Conservation (phyloP, 1,139 yeast genomes). For the Lodderomyces beijingensis region DNA sequence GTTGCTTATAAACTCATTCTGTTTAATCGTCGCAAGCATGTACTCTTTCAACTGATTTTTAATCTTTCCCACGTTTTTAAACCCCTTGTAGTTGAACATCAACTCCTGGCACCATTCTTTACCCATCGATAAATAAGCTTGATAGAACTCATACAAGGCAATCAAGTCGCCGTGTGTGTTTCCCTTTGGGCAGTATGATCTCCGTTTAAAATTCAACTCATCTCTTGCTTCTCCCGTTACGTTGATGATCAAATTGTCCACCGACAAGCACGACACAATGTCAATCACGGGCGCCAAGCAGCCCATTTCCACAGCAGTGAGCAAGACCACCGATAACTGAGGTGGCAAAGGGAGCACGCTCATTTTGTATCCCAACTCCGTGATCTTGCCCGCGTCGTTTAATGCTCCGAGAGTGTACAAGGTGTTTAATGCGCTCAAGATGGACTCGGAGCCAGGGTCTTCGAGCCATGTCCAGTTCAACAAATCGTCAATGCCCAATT, state of each 20-base stretch:
- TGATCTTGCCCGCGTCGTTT: constrained; percentile 70
- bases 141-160: constrained; percentile 74
- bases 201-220: constrained; percentile 62
- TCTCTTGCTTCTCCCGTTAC: constrained; percentile 73
- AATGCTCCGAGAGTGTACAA: constrained; percentile 77
- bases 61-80: constrained; percentile 71
- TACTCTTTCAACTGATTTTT: constrained; percentile 73
- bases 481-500: constrained; percentile 78
- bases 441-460: constrained; percentile 76
- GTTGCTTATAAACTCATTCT: constrained; percentile 29
- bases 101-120: constrained; percentile 81
- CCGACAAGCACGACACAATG: constrained; percentile 88
- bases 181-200: constrained; percentile 67
- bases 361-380: constrained; percentile 76
- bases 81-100: constrained; percentile 73
- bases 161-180: constrained; percentile 74
- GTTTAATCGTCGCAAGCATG: constrained; percentile 47
- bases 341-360: constrained; percentile 88
- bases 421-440: constrained; percentile 72
- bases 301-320: constrained; percentile 59
- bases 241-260: constrained; percentile 77
- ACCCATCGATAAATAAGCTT: constrained; percentile 52
- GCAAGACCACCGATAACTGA: constrained; percentile 81
- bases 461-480: constrained; percentile 91
- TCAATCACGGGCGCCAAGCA: constrained; percentile 71